A percentile compares a stretch with the other conserved stretches of the same genome.
These are phyloP conservation scores for Kurtzmaniella quercitrusa DNA, from an alignment of 1,139 yeast genomes.

Conservation along the genomic window DNA sequence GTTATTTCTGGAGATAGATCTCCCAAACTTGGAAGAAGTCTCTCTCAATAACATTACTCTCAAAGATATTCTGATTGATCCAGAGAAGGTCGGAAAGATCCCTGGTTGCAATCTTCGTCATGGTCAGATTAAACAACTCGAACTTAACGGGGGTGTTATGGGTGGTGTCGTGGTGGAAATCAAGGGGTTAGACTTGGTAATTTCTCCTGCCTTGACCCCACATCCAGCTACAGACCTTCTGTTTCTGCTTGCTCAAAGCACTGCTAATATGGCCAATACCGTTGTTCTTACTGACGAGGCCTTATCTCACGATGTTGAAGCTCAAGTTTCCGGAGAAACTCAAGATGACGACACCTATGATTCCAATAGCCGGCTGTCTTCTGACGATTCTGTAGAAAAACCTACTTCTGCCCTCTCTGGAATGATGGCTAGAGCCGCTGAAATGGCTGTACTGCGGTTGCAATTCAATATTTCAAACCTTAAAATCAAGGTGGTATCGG, in stretches of 20 bases:
- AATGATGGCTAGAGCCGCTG: constrained; percentile 61
- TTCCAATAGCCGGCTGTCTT: constrained; percentile 8
- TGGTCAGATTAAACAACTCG: constrained; percentile 57
- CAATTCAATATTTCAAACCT: constrained; percentile 44
- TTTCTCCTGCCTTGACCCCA: constrained; percentile 39
- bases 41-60: constrained; percentile 55
- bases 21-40: constrained; percentile 73
- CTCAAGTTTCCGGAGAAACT: constrained; percentile 4
- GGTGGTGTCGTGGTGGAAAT: constrained; percentile 69
- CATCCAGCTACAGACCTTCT: constrained; percentile 15
- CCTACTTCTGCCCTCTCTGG: constrained; percentile 42
- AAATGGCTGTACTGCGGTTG: constrained; percentile 63
- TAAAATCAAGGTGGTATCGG: constrained; percentile 47
- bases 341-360: constrained; percentile 12
- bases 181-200: constrained; percentile 49
- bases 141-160: constrained; percentile 45
- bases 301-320: constrained; percentile 3
- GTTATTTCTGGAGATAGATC: constrained; percentile 76
- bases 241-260: constrained; percentile 55
- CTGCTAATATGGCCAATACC: constrained; percentile 61
- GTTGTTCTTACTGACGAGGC: constrained; percentile 36
- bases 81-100: constrained; percentile 58
- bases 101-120: constrained; percentile 66
- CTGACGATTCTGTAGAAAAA: constrained; percentile 10
- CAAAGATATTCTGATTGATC: constrained; percentile 64